Base-by-base conservation (phyloP, 139 green algal genomes). In the Coelastrella sp. region DNA sequence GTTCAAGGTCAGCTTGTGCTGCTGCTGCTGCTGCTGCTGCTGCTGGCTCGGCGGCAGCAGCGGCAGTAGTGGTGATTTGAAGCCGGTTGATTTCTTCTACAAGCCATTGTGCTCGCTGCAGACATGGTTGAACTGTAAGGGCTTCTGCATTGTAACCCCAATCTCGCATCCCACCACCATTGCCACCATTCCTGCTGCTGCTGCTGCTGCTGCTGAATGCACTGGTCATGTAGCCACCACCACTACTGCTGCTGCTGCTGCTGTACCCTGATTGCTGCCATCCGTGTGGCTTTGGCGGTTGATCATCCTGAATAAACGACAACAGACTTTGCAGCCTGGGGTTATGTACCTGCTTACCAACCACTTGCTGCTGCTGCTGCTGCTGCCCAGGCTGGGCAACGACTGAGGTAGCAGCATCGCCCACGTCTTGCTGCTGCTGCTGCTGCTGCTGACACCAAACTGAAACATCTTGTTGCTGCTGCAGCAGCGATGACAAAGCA, bases 81-180 rank as follows among this genome's bases (percentile, higher is more conserved):
- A 79, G 25, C n/a, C 71, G 50, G 41, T 57, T 15, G 2, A 81
- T 30, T 38, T 81, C 73, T 48, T 81, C 73, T 67, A 60, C 73
- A 23, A 81, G 7, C 73, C 73, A 81, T 40, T 81, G 73, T 21
- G 73, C 73, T 4, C 73, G 9, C 50, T 81, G 73, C 34, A 81
- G 21, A 37, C 73, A 81, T 23, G 73, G 73, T 8, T 53, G 45
- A 38, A n/a, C 25, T 45, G 27, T 59, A 21, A 17, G 19, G 37
- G n/a, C 63, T 51, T 25, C 43, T 15, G 53, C 45, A 27, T 40
- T 41, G 21, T 6, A 51, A 43, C 53, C 21, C 3, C 53, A 32
- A 57, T 57, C 2, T 57, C 13, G 13, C 13, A 57, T 57, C 48
- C 13, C 48, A 57, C 48, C 48, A 27, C 21, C 21, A 60, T 21